A percentile compares a stretch with the other conserved stretches of the same genome.
These are phyloP conservation scores for Choiromyces venosus DNA, from an alignment of 495 filamentous ascomycete genomes.

Conservation along the genomic window DNA sequence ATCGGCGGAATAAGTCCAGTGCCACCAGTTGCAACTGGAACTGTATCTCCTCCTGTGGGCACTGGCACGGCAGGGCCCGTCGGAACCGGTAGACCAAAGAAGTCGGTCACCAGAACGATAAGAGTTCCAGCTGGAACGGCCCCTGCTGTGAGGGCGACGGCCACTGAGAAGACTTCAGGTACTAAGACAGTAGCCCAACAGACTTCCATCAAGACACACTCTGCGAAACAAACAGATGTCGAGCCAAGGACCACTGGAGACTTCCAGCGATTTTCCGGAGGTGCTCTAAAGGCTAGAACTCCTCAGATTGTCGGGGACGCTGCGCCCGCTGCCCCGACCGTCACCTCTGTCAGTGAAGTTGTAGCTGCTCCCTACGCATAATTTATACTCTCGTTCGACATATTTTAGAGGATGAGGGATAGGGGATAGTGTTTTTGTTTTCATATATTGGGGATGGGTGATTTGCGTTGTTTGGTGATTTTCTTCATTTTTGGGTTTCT, in stretches of 20 bases:
- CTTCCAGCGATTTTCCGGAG: not conserved
- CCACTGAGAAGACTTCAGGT: not conserved
- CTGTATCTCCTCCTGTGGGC: not conserved
- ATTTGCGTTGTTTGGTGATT: not conserved
- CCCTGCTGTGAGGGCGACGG: not conserved
- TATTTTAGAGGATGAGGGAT: not conserved
- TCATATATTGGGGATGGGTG: not conserved
- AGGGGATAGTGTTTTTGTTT: not conserved
- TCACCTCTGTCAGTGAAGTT: not conserved
- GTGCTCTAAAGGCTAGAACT: not conserved
- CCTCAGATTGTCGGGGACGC: not conserved
- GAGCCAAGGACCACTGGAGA: not conserved
- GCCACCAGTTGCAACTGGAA: not conserved
- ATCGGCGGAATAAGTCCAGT: slow-evolving; percentile 1
- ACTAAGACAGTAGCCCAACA: not conserved
- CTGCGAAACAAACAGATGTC: not conserved
- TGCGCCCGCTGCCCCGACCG: not conserved
- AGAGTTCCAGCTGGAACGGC: not conserved
- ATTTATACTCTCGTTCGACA: not conserved
- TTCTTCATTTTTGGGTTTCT: not conserved
- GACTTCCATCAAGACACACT: not conserved
- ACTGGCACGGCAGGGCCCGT: not conserved
- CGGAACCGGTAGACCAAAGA: not conserved
- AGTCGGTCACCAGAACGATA: not conserved
- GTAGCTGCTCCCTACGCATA: not conserved